Evolutionary conservation across 2,329 filamentous ascomycete species (phyloP), one percentile per base, ranked within the genome.

Genomic region (Neofusicoccum umdonicola): DNA sequence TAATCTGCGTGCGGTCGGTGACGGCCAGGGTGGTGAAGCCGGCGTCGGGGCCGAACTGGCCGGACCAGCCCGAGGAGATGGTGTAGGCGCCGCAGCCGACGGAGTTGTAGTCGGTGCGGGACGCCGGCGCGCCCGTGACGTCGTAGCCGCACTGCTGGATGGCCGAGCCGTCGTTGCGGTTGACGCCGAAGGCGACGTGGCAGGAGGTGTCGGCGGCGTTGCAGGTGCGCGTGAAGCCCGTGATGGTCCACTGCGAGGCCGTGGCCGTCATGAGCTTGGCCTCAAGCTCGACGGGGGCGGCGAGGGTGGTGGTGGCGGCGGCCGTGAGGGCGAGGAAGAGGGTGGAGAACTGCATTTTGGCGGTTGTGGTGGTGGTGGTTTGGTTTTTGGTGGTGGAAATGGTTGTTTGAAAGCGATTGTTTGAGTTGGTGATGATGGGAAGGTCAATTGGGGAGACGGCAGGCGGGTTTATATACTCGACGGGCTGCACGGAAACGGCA

Each of bases 291-390:
- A 34, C 35, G 27, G 39, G 48, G 4, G 48, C 37, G 37, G 61
- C 48, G 39, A 39, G 22, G 39, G 35, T 8, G 61, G 39, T 27
- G 56, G 56, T 37, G 56, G 42, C n/a, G 47, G 47, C 45, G 34
- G 47, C 47, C 19, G 52, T 34, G 47, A 35, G 17, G 60, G 31
- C 47, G 48, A 54, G 45, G 47, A 63, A 19, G 27, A 44, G 3
- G 48, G 47, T 63, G 48, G 61, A 45, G 61, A 63, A 47, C 31
- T 63, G 61, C 61, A 63, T 63, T 17, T 44, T 62, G 31, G 17
- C 22, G 60, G 47, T 51, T 41, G 19, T 22, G 56, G 47, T 42
- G 48, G 27, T 41, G 48, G 48, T 44, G 9, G 35, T 17, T 41
- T 56, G 35, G 51, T 56, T 56, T 17, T 56, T 35, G 19, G 51